Evolutionary conservation across 495 filamentous ascomycete species (phyloP).

Genomic region (Chaetomidium leptoderma): DNA sequence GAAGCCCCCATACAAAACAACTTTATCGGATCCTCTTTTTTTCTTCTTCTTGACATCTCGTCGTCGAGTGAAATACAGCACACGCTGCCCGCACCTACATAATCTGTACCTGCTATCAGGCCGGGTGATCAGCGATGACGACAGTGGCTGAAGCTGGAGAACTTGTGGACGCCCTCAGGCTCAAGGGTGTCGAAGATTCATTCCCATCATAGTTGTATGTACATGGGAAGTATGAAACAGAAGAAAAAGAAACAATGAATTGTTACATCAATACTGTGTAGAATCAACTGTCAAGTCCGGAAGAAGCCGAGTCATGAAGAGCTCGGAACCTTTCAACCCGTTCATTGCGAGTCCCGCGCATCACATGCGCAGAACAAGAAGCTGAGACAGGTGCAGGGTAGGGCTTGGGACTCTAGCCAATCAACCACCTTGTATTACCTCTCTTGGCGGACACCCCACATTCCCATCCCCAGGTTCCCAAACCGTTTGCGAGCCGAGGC

Average conservation of each 20-base stretch:
- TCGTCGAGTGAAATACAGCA: no score
- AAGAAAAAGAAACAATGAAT: not conserved
- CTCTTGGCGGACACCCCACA: conserved; percentile 19
- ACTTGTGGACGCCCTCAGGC: no score
- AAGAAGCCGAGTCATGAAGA: conserved; percentile 10
- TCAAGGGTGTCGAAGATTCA: no score
- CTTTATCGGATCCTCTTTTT: no score
- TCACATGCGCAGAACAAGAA: conserved; percentile 23
- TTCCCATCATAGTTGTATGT: no score
- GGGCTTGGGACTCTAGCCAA: conserved; percentile 17
- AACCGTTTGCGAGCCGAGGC: conserved; percentile 22
- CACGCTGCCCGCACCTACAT: no score
- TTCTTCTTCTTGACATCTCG: no score
- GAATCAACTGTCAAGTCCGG: no score
- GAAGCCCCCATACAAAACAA: no score
- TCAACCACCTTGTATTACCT: conserved; percentile 17
- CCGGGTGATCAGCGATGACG: not conserved
- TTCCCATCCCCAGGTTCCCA: conserved; percentile 16
- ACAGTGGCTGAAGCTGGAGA: not conserved
- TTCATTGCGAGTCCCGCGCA: conserved; percentile 3
- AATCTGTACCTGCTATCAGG: no score
- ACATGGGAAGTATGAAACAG: no score
- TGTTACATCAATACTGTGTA: not conserved
- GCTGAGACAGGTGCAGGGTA: not conserved
- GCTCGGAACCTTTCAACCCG: conserved; percentile 6